These are phyloP conservation scores for Candida pini DNA, from an alignment of 805 yeast genomes.

Conservation along the genomic window DNA sequence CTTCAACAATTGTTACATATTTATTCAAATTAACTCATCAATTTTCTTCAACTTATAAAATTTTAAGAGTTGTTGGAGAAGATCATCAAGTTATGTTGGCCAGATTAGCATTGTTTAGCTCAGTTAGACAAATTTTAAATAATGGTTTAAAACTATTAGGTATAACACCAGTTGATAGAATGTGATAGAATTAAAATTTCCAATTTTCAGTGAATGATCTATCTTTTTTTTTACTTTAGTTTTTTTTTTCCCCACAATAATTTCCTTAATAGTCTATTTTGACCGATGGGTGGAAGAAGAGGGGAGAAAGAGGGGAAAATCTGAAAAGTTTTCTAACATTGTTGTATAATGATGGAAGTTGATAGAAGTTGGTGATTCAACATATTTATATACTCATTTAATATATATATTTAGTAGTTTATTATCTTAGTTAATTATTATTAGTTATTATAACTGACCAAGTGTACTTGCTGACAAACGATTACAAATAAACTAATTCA, in stretches of 20 bases:
- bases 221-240: too few species aligned
- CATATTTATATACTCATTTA: too few species aligned
- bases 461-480: too few species aligned
- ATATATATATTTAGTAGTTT: too few species aligned
- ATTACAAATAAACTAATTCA: too few species aligned
- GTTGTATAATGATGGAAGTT: too few species aligned
- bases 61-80: constrained; percentile 96
- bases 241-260: too few species aligned
- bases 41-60: constrained; percentile 94
- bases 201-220: too few species aligned
- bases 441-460: too few species aligned
- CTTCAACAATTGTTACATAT: constrained; percentile 90
- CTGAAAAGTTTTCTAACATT: neutral
- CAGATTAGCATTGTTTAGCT: constrained; percentile 82
- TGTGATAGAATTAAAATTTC: constrained; percentile 42
- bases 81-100: constrained; percentile 80
- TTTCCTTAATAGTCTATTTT: neutral
- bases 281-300: too few species aligned
- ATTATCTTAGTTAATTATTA: too few species aligned
- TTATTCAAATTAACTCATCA: constrained; percentile 87
- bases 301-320: neutral
- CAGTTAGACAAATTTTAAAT: constrained; percentile 83
- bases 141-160: constrained; percentile 91
- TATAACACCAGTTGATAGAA: constrained; percentile 96
- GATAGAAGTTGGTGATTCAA: too few species aligned